Evolutionary conservation across 345 rosid species (phyloP).

Genomic region (Rhodamnia argentea): DNA sequence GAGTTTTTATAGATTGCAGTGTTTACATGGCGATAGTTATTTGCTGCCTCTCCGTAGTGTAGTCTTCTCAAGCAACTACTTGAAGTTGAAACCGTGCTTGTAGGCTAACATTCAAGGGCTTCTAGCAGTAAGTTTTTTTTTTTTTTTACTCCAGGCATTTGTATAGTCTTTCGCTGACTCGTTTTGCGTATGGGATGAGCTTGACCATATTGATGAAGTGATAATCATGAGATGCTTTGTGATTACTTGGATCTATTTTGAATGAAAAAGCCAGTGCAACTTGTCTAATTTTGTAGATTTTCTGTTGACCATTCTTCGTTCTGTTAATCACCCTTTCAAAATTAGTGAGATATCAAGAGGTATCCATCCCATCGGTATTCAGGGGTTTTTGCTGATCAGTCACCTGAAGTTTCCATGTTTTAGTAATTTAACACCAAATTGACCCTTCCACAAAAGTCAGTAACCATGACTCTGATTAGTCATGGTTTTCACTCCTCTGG

Average conservation of each 20-base stretch:
- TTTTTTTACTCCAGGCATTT: background rate
- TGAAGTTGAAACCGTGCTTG: background rate
- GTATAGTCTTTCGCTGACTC: background rate
- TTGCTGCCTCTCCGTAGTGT: constrained; percentile 30
- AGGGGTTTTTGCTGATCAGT: background rate
- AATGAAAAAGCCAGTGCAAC: background rate
- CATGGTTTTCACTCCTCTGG: background rate
- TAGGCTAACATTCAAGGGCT: background rate
- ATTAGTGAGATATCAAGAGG: background rate
- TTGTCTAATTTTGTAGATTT: background rate
- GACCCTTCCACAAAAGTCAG: background rate
- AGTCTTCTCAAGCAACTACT: constrained; percentile 6
- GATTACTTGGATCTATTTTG: background rate
- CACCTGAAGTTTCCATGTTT: background rate
- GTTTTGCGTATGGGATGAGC: background rate
- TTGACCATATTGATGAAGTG: background rate
- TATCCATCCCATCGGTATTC: background rate
- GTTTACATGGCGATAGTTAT: constrained; percentile 52
- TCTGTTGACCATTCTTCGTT: background rate
- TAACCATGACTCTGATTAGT: background rate
- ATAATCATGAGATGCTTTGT: background rate
- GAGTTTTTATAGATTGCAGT: constrained; percentile 68
- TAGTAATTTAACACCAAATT: background rate
- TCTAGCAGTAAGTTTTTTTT: background rate
- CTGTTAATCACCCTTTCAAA: background rate